These are phyloP conservation scores for Malassezia slooffiae DNA, from an alignment of 1,284 basidiomycete genomes.

Conservation along the genomic window DNA sequence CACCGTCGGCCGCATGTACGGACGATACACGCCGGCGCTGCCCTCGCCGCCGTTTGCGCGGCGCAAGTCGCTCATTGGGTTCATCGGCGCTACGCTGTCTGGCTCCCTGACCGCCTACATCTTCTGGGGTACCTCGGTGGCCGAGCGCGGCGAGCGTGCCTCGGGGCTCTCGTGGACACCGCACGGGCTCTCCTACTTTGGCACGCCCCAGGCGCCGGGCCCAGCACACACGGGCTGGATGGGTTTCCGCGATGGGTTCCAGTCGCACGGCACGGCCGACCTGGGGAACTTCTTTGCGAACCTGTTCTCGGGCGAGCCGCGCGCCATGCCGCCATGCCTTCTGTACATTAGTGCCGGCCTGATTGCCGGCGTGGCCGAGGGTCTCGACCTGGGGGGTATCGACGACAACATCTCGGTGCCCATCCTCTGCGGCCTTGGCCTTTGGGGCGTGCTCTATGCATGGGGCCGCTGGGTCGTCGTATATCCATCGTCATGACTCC, in stretches of 20 bases:
- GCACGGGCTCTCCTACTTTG: constrained; percentile 18
- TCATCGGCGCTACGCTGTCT: constrained; percentile 68
- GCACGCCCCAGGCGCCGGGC: constrained; percentile 23
- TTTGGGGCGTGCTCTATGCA: constrained; percentile 51
- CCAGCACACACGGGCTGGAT: constrained; percentile 25
- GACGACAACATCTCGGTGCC: constrained; percentile 93
- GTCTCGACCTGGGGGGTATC: constrained; percentile 63
- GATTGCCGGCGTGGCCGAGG: constrained; percentile 47
- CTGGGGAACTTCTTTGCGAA: constrained; percentile 13
- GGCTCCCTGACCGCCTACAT: constrained; percentile 62
- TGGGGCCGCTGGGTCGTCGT: constrained; percentile 31
- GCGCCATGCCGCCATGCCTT: constrained; percentile 30
- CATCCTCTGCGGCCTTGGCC: constrained; percentile 71
- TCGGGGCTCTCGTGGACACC: constrained; percentile 34
- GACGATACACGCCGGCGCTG: constrained; percentile 63
- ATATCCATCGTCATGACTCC: too few species aligned
- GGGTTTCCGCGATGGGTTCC: constrained; percentile 21
- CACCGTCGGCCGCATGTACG: constrained; percentile 77
- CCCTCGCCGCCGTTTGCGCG: constrained; percentile 66
- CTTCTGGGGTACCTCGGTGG: constrained; percentile 59
- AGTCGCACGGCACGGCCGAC: constrained; percentile 14
- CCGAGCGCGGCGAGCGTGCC: constrained; percentile 21
- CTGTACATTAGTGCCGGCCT: constrained; percentile 34
- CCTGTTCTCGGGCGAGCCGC: constrained; percentile 2
- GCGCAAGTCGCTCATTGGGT: constrained; percentile 79